Evolutionary conservation across 225 moss, liverwort and hornwort genomes (phyloP), one percentile per base, ranked within the genome.

Genomic region (Sphagnum tenellum): DNA sequence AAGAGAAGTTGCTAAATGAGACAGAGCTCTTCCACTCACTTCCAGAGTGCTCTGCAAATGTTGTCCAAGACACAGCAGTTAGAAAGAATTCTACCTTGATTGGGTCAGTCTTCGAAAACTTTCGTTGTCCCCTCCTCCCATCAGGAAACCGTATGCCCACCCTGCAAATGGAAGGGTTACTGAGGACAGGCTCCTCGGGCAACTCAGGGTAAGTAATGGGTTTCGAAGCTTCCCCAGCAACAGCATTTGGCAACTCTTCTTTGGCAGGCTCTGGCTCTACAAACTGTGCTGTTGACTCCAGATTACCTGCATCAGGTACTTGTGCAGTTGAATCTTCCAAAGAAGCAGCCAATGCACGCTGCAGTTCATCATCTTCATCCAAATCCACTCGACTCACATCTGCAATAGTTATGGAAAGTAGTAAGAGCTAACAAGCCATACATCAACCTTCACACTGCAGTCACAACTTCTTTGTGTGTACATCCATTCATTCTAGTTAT

Each of bases 91-190:
- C 46, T 78, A 96, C 96, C 92, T 93, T 90, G 64, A 91, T 82
- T 54, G 98, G 81, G 76, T 93, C 98, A 55, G 79, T 79, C 72
- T 80, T 84, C 53, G 93, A 62, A 77, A 93, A 98, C 78, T 90
- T 89, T 64, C 98, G 87, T 59, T 93, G 79, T 14, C 70, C 85
- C 80, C 93, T 81, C 57, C 81, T 84, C 49, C 98, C 93, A 66
- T 93, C 93, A 69, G 98, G 90, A 69, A 89, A 86, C 46, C 98
- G 90, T 45, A 98, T 74, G 46, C 90, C 98, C 56, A 98, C 93
- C 75, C 90, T 86, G 76, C 93, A 93, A 49, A 77, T 71, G 49
- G 77, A 76, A 67, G 77, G 69, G 64, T 71, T 77, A 71, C 79
- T 81, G 71, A 56, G 74, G 60, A 78, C 80, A 45, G 98, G 96